Percentiles rank a stretch among this genome's conserved stretches.
Evolutionary conservation across 2,329 filamentous ascomycete genomes (phyloP).

Genomic region (Rutstroemia sp.): DNA sequence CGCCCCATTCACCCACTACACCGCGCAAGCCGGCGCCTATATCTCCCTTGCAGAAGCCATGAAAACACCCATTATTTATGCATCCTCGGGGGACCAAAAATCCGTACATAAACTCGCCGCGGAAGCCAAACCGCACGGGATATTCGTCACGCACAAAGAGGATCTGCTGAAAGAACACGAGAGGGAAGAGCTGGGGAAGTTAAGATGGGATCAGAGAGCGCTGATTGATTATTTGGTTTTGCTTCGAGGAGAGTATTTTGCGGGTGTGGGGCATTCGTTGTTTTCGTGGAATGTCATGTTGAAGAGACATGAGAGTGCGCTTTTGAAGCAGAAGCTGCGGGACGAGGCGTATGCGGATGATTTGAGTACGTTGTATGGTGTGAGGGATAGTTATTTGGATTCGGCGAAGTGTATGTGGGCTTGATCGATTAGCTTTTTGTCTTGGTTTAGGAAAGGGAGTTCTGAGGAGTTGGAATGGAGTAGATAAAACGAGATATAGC

Average conservation of each 20-base stretch:
- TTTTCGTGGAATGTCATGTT: slow-evolving; percentile 41
- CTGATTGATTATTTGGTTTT: slow-evolving; percentile 45
- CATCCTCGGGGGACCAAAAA: slow-evolving; percentile 35
- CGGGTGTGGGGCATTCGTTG: slow-evolving; percentile 37
- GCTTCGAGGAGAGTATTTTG: slow-evolving; percentile 35
- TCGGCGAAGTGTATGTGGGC: slow-evolving; percentile 10
- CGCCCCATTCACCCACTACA: slow-evolving; percentile 24
- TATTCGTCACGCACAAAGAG: slow-evolving; percentile 37
- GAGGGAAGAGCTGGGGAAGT: slow-evolving; percentile 27
- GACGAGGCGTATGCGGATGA: slow-evolving; percentile 6
- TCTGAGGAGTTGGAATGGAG: neutral
- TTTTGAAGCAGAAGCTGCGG: slow-evolving; percentile 5
- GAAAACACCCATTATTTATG: slow-evolving; percentile 33
- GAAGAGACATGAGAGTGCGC: slow-evolving; percentile 18
- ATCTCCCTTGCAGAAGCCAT: slow-evolving; percentile 29
- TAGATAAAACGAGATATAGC: neutral
- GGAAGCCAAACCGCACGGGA: slow-evolving; percentile 30
- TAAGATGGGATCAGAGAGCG: slow-evolving; percentile 41
- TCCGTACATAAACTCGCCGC: slow-evolving; percentile 32
- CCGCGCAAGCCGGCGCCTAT: slow-evolving; percentile 33
- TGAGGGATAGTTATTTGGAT: slow-evolving; percentile 6
- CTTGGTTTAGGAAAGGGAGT: neutral
- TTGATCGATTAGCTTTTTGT: neutral
- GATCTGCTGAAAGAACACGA: slow-evolving; percentile 34
- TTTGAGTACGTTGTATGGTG: slow-evolving; percentile 8